Evolutionary conservation across 2,329 filamentous ascomycete genomes (phyloP).

Genomic region (Daldinia sp.): DNA sequence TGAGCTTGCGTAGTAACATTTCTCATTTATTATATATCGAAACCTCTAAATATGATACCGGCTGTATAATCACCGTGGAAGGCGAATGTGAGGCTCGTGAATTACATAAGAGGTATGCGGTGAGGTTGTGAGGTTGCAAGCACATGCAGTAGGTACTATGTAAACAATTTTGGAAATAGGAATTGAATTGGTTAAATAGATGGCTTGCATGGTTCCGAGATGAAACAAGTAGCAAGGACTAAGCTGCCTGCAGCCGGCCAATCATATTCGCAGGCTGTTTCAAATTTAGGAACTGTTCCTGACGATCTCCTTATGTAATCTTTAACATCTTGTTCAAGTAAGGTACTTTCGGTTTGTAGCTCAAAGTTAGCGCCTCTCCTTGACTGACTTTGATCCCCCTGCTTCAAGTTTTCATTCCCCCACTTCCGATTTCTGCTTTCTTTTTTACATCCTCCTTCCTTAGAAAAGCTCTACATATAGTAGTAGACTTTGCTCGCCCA

Average conservation of each 20-base stretch:
- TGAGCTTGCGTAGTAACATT: not conserved
- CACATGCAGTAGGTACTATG: not conserved
- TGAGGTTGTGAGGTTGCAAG: constrained; percentile 1
- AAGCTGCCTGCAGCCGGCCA: constrained; percentile 4
- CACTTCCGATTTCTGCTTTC: constrained; percentile 7
- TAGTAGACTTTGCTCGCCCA: not conserved
- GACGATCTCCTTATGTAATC: constrained; percentile 34
- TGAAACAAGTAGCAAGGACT: constrained; percentile 30
- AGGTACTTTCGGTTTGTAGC: constrained; percentile 12
- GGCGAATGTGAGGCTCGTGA: not conserved
- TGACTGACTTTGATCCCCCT: constrained; percentile 16
- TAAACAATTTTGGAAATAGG: constrained; percentile 3
- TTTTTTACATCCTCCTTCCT: constrained; percentile 4
- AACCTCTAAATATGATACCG: too few species aligned
- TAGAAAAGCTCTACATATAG: not conserved
- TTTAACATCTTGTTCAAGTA: constrained; percentile 8
- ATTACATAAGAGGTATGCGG: constrained; percentile 28
- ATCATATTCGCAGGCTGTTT: constrained; percentile 4
- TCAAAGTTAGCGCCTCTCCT: constrained; percentile 28
- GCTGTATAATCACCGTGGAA: too few species aligned
- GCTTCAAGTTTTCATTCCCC: constrained; percentile 17
- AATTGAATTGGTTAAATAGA: constrained; percentile 27
- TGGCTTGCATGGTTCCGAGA: constrained; percentile 27
- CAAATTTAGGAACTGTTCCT: constrained; percentile 29
- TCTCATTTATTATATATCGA: too few species aligned